Evolutionary conservation across 2,329 filamentous ascomycete species (phyloP).

Genomic region (Alternaria novae-zelandiae): DNA sequence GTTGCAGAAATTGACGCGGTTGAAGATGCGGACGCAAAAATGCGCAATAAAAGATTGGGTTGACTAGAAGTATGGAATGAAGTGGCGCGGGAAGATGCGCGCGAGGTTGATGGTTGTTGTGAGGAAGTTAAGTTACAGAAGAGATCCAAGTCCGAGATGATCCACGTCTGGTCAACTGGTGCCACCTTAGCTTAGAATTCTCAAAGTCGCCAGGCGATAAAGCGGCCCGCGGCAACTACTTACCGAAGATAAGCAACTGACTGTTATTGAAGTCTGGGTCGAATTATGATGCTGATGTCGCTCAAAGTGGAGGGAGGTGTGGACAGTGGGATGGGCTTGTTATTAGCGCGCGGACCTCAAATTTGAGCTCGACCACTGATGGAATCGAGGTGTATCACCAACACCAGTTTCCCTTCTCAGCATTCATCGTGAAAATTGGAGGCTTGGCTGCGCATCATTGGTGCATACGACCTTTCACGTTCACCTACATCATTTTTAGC

Average conservation of each 20-base stretch:
- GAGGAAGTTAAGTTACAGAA: constrained; percentile 29
- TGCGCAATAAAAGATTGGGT: constrained; percentile 11
- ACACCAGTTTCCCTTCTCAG: constrained; percentile 21
- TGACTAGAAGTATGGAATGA: constrained; percentile 11
- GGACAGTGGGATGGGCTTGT: constrained; percentile 33
- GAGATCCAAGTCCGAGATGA: constrained; percentile 41
- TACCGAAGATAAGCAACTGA: constrained; percentile 19
- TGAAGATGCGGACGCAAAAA: constrained; percentile 13
- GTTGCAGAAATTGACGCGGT: constrained; percentile 13
- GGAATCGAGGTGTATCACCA: constrained; percentile 33
- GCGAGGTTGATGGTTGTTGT: constrained; percentile 20
- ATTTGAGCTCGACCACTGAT: constrained; percentile 48
- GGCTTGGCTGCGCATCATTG: not conserved
- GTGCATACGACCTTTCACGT: not conserved
- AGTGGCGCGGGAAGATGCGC: constrained; percentile 30
- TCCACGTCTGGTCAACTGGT: constrained; percentile 36
- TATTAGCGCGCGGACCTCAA: constrained; percentile 23
- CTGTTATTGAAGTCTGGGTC: constrained; percentile 12
- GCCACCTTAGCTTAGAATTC: constrained; percentile 35
- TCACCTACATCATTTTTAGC: not conserved
- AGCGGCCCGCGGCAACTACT: constrained; percentile 14
- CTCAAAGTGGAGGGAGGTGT: constrained; percentile 15
- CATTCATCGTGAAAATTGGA: not conserved
- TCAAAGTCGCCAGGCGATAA: not conserved
- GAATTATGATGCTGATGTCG: constrained; percentile 25